Evolutionary conservation across 2,329 filamentous ascomycete species (phyloP).

Genomic region (Plectosphaerella plurivora): DNA sequence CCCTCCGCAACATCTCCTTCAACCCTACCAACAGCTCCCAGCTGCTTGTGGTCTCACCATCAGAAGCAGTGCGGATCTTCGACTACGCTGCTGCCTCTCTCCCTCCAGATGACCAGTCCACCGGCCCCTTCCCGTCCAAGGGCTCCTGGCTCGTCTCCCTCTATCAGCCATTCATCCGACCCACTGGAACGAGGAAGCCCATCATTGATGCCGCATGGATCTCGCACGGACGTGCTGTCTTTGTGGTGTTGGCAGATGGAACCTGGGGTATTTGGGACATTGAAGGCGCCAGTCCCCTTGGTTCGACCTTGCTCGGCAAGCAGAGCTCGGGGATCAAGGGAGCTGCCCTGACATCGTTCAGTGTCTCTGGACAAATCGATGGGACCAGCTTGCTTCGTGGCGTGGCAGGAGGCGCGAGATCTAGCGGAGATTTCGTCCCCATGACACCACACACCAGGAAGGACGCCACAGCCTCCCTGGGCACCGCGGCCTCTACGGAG

Average conservation of each 20-base stretch:
- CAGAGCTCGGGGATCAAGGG: slow-evolving; percentile 49
- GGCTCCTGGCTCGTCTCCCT: slow-evolving; percentile 63
- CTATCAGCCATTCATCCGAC: slow-evolving; percentile 51
- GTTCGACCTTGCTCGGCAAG: slow-evolving; percentile 42
- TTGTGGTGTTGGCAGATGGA: slow-evolving; percentile 56
- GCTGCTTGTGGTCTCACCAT: slow-evolving; percentile 50
- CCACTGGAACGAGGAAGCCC: slow-evolving; percentile 48
- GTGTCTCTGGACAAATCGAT: slow-evolving; percentile 55
- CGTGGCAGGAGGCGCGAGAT: slow-evolving; percentile 30
- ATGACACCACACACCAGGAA: slow-evolving; percentile 60
- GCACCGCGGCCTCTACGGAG: slow-evolving; percentile 39
- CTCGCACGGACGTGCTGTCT: slow-evolving; percentile 52
- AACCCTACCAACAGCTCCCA: slow-evolving; percentile 56
- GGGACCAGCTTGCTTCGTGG: slow-evolving; percentile 51
- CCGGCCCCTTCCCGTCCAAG: slow-evolving; percentile 49
- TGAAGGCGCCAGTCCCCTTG: slow-evolving; percentile 49
- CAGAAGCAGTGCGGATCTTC: slow-evolving; percentile 57
- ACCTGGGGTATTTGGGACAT: slow-evolving; percentile 68
- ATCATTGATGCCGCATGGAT: slow-evolving; percentile 62
- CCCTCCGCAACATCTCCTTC: slow-evolving; percentile 53
- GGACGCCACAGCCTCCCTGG: slow-evolving; percentile 42
- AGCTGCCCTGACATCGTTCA: slow-evolving; percentile 55
- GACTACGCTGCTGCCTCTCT: slow-evolving; percentile 53
- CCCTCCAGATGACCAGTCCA: slow-evolving; percentile 43
- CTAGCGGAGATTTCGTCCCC: slow-evolving; percentile 51